Evolutionary conservation across 2,329 filamentous ascomycete genomes (phyloP), one percentile per base, ranked within the genome.

Genomic region (Aspergillus thermomutatus): DNA sequence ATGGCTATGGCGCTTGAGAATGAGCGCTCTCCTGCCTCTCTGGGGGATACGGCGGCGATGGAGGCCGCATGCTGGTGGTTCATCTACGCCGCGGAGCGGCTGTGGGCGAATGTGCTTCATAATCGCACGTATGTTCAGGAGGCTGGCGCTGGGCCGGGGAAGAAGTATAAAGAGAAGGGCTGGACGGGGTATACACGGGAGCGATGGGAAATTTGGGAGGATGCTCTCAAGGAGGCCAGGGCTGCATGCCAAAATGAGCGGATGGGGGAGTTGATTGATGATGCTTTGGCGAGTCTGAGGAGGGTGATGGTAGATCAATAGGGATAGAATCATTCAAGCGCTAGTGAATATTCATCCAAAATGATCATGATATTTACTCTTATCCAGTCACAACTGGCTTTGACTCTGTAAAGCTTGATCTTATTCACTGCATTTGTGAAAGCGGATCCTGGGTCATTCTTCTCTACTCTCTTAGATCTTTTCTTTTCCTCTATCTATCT

Each of bases 21-120:
- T 6, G 31, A 37, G 31, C 31, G 31, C 14, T 7, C 31, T 17
- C 14, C 31, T 37, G 14, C 31, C 14, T 37, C 31, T 7, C 5
- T 37, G 31, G 31, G 31, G 17, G 31, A 37, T 45, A 60, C 56
- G 7, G 54, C 56, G 23, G 58, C 56, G 11, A 54, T 61, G 53
- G 55, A 52, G 41, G 60, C 58, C 23, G 50, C 60, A 21, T 62
- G 58, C 19, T 23, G 37, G 43, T 64, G 60, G 60, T 58, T 64
- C 28, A 60, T 63, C 31, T 57, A 59, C 27, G 55, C 49, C 27
- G 52, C 52, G 6, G 53, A 60, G 21, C 37, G 55, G 23, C 49
- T 63, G 28, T 58, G 54, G 59, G 34, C 52, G 3, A 60, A 63
- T 37, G 31, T 14, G 14, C 4, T 37, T 14, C 17, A 37, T 17